Base-by-base conservation (phyloP, 441 rosid genomes). In the Pelargonium fulgidum region DNA sequence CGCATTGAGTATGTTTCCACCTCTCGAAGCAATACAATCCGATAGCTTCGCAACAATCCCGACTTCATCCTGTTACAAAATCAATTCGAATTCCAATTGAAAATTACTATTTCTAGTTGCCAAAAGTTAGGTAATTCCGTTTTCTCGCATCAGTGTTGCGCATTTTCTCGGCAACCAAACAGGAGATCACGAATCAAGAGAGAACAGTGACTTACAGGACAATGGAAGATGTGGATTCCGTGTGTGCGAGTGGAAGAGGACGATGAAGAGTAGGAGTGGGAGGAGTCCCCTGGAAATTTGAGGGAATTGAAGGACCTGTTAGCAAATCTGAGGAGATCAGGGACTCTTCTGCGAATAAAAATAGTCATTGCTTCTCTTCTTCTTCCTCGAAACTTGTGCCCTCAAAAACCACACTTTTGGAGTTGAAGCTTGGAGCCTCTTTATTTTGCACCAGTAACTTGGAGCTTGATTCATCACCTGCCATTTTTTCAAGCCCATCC, bases 1-100 rank as follows among this genome's bases (percentile, higher is more conserved):
- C 17, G 90, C 90, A 13, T 75, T 86, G 64, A 91, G 95, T 81
- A 93, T 93, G 83, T 91, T 93, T 47, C 96, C 97, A 3, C 99
- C 92, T 36, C 85, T 86, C 16, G 93, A 85, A 76, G 99, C 96
- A 79, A 93, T 93, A 64, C 97, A 89, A 19, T 93, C 97, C 4
- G 93, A 93, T 24, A 93, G 75, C 77, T 85, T 91, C 0, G 99
- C 97, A 16, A 93, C 93, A 67, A 93, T 93, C 54, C 97, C 97
- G 67, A 91, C 91, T 14, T 39, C 82, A 81, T 93, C 96, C 97
- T 93, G 75, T 56, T 13, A 65, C 61, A 65, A 14, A 62, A 70
- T 76, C 76, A 54, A 65, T 67, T 69, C 24, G 19, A 45, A 63
- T 9, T 50, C 71, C 62, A 59, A 54, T 19, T 63, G 17, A 33